phyloP scores from a whole-genome alignment of 2,329 filamentous ascomycete species.

The Xylaria sp. region DNA sequence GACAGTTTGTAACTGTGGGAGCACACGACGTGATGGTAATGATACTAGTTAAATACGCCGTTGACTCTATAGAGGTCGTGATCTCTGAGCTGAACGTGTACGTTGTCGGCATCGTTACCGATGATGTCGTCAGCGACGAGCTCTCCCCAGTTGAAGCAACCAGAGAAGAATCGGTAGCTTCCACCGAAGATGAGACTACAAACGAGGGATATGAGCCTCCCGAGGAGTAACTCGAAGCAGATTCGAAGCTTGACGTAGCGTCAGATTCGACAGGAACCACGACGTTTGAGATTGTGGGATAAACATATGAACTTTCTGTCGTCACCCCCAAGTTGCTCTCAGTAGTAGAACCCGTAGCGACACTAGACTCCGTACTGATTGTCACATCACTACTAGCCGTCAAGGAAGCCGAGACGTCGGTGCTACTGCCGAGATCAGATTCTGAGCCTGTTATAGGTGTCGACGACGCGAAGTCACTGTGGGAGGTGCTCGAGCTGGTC shows the following conservation, averaged over 20 bases:
- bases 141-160: slow-evolving; percentile 9
- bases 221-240: neutral
- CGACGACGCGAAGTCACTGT: too few species aligned
- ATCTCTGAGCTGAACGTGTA: slow-evolving; percentile 30
- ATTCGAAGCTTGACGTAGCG: neutral
- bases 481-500: neutral
- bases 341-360: neutral
- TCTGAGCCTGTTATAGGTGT: too few species aligned
- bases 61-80: slow-evolving; percentile 27
- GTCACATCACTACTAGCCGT: neutral
- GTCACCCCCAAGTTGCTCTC: neutral
- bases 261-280: slow-evolving; percentile 2
- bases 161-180: slow-evolving; percentile 12
- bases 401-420: neutral
- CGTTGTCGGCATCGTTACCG: slow-evolving; percentile 25
- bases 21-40: slow-evolving; percentile 28
- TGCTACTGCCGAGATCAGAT: too few species aligned
- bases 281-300: slow-evolving; percentile 3
- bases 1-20: slow-evolving; percentile 27
- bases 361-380: neutral
- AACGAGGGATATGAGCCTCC: slow-evolving; percentile 8
- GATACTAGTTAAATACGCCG: slow-evolving; percentile 30
- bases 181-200: slow-evolving; percentile 9
- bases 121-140: slow-evolving; percentile 3
- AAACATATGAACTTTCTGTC: neutral